Evolutionary conservation across 148 eudicot species (phyloP), one percentile per base, ranked within the genome.

Genomic region (Camellia sinensis): DNA sequence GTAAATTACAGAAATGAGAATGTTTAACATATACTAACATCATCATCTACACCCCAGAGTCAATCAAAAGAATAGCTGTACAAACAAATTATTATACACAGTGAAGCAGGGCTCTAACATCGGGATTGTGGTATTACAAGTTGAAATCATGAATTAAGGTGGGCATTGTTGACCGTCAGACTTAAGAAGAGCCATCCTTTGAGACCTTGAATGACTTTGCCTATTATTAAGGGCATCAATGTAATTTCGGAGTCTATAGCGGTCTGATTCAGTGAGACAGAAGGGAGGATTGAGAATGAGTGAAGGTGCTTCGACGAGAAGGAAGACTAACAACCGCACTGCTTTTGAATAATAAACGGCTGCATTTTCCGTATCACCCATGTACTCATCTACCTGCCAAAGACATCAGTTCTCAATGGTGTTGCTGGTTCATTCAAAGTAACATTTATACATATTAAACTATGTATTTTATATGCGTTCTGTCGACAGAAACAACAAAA

Each of bases 211-310:
- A 81, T 88, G 87, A 81, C 89, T 88, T 85, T 91, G 93, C 88
- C 98, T 87, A 80, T 90, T 91, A 66, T 85, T 92, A 64, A 94
- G 87, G 54, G 87, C 88, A 79, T 85, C 92, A 43, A 92, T 90
- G 85, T 94, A 94, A 50, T 79, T 89, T 63, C 89, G 86, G 69
- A 94, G 89, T 81, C 98, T 89, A 85, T 85, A 84, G 17, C 97
- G 88, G 78, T 94, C 98, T 14, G 95, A 89, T 82, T 82, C 89
- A 40, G 94, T 94, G 53, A 94, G 93, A 56, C 94, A 82, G 87
- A 94, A 94, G 18, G 98, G 98, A 81, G 98, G 98, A 79, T 94
- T 94, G n/a, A 94, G 77, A 76, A 92, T 84, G 78, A 94, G 92
- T 3, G 89, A 90, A 18, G 97, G 93, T 54, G 93, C 98, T 83